These are phyloP conservation scores for Aspergillus amoenus DNA, from an alignment of 2,329 filamentous ascomycete species.

Conservation along the genomic window DNA sequence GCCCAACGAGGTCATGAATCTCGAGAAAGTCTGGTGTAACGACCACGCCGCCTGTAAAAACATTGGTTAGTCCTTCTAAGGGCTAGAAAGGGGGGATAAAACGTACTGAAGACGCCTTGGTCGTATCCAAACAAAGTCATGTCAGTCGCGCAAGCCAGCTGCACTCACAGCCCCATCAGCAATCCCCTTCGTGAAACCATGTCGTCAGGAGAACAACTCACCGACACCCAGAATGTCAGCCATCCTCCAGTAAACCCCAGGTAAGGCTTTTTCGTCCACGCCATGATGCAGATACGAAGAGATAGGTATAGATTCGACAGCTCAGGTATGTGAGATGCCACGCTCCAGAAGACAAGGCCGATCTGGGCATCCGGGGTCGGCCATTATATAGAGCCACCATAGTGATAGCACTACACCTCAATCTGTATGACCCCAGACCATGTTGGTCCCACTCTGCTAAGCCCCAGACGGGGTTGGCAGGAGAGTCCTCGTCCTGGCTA, in stretches of 20 bases:
- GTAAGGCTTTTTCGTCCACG: slow-evolving; percentile 41
- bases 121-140: slow-evolving; percentile 51
- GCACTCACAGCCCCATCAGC: background rate
- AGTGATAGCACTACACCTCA: background rate
- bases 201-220: slow-evolving; percentile 26
- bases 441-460: background rate
- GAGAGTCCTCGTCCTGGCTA: background rate
- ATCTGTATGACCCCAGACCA: slow-evolving; percentile 1
- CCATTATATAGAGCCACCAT: background rate
- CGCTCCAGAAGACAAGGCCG: too few relatives aligned
- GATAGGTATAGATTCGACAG: background rate
- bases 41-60: slow-evolving; percentile 49
- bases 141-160: slow-evolving; percentile 45
- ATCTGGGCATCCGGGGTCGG: background rate
- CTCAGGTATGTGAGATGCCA: background rate
- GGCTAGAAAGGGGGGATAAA: background rate
- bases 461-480: background rate
- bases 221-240: slow-evolving; percentile 57
- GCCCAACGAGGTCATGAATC: slow-evolving; percentile 45
- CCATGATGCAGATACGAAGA: background rate
- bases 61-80: background rate
- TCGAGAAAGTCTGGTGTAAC: slow-evolving; percentile 55
- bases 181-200: background rate
- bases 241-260: slow-evolving; percentile 55
- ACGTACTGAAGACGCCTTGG: slow-evolving; percentile 53